Percentiles rank a stretch among this genome's conserved stretches.
These are phyloP conservation scores for Coemansia sp. DNA, from an alignment of 192 early-diverging fungal species.

Conservation along the genomic window DNA sequence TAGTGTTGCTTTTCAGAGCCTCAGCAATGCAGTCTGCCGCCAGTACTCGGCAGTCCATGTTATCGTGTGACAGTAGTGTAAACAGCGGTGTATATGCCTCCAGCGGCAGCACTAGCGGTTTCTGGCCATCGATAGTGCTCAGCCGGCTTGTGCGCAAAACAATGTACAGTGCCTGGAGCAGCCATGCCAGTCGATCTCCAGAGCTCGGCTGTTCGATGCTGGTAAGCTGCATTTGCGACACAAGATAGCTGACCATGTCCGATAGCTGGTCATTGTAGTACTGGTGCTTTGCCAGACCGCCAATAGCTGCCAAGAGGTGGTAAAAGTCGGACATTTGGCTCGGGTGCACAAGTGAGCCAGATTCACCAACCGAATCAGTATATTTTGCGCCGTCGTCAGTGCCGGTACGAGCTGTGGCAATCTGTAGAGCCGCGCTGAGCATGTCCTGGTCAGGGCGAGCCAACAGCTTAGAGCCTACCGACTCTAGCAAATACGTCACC, in stretches of 20 bases:
- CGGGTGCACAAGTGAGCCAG: not conserved
- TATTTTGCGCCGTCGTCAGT: not conserved
- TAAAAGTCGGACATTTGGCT: constrained; percentile 30
- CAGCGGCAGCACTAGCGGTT: constrained; percentile 14
- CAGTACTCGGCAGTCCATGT: constrained; percentile 16
- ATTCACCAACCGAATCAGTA: not conserved
- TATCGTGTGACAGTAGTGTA: constrained; percentile 27
- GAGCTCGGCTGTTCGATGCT: not conserved
- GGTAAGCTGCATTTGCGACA: constrained; percentile 32
- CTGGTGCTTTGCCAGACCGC: constrained; percentile 50
- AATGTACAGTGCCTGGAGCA: constrained; percentile 31
- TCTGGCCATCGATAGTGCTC: not conserved
- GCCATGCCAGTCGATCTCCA: constrained; percentile 12
- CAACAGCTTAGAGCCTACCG: constrained; percentile 8
- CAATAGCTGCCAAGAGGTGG: constrained; percentile 46
- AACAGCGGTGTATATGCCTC: constrained; percentile 35
- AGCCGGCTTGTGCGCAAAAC: constrained; percentile 12
- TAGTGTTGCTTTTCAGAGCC: constrained; percentile 20
- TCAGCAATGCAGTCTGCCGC: constrained; percentile 45
- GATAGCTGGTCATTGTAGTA: constrained; percentile 49
- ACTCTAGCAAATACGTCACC: constrained; percentile 40
- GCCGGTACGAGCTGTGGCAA: not conserved
- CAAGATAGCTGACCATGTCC: constrained; percentile 43
- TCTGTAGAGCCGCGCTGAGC: constrained; percentile 18
- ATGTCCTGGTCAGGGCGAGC: constrained; percentile 17